Evolutionary conservation across 2,329 filamentous ascomycete species (phyloP).

Genomic region (Apiospora rasikravindrae): DNA sequence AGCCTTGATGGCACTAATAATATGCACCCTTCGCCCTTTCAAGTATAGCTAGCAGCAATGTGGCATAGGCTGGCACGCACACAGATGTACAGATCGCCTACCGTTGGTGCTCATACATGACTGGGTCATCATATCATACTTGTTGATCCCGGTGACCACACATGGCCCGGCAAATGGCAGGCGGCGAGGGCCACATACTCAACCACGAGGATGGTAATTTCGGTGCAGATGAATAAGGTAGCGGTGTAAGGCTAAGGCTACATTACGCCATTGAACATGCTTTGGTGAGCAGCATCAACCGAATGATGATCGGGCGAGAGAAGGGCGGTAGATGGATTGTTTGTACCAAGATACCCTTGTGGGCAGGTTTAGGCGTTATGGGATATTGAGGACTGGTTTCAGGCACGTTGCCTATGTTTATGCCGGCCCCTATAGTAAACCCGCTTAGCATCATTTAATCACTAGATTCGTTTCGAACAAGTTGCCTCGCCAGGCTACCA

Average conservation of each 20-base stretch:
- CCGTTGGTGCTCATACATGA: not conserved
- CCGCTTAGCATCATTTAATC: not conserved
- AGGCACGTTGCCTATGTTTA: not conserved
- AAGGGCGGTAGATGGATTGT: slow-evolving; percentile 8
- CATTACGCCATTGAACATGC: not conserved
- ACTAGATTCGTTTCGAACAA: not conserved
- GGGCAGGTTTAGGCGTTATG: slow-evolving; percentile 10
- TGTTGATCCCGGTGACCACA: slow-evolving; percentile 1
- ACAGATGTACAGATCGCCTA: not conserved
- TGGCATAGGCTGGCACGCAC: not conserved
- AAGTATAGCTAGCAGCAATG: slow-evolving; percentile 11
- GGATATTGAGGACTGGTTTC: slow-evolving; percentile 3
- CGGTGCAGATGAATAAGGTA: not conserved
- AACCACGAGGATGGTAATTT: not conserved
- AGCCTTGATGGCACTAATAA: slow-evolving; percentile 3
- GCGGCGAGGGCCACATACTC: not conserved
- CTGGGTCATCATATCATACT: slow-evolving; percentile 1
- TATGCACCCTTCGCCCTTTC: not conserved
- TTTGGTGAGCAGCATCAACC: not conserved
- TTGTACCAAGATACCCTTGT: slow-evolving; percentile 12
- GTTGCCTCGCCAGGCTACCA: not conserved
- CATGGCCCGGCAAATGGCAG: not conserved
- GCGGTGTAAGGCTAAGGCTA: not conserved
- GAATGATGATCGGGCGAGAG: not conserved
- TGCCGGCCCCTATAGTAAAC: not conserved